These are phyloP conservation scores for Lyophyllum atratum DNA, from an alignment of 768 basidiomycete genomes.

Conservation along the genomic window DNA sequence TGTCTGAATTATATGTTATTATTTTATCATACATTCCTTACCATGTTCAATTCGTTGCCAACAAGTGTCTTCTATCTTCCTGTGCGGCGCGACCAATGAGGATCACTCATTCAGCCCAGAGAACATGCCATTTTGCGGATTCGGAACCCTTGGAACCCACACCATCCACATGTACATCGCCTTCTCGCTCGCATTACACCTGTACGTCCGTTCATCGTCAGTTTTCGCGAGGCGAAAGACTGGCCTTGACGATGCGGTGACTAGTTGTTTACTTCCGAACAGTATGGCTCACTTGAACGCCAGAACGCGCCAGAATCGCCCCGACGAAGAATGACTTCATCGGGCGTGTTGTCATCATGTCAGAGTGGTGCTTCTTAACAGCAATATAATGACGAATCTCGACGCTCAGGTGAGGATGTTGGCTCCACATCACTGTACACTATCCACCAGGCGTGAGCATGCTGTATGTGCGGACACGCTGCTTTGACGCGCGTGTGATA, in stretches of 20 bases:
- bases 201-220: background rate
- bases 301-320: background rate
- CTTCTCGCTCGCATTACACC: too few species aligned
- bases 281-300: background rate
- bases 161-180: too few species aligned
- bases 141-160: background rate
- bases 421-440: background rate
- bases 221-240: background rate
- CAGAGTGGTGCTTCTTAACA: background rate
- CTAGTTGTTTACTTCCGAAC: too few species aligned
- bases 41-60: conserved; percentile 1
- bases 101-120: background rate
- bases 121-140: background rate
- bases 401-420: background rate
- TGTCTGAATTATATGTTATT: conserved; percentile 23
- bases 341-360: background rate
- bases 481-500: background rate
- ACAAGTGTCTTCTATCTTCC: background rate
- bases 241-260: too few species aligned
- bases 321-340: background rate
- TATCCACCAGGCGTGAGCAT: background rate
- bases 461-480: background rate
- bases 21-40: conserved; percentile 14
- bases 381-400: background rate
- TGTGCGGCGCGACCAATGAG: background rate